Evolutionary conservation across 2,329 filamentous ascomycete species (phyloP), one percentile per base, ranked within the genome.

Genomic region (Trichoderma harzianum): DNA sequence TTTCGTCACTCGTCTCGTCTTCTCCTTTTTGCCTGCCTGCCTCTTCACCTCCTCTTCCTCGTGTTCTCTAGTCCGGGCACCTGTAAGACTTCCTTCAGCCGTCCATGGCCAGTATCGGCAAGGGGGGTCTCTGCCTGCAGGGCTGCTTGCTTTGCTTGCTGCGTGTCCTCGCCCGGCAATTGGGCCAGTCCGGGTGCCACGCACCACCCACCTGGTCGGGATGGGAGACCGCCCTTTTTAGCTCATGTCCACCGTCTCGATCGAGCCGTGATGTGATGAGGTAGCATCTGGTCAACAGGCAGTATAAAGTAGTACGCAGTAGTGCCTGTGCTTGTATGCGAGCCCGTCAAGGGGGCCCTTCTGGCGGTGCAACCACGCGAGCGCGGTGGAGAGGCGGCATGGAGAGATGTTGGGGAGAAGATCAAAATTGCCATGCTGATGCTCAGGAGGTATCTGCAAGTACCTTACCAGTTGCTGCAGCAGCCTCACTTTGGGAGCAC

Each of bases 221-320:
- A 72, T 72, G 36, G 47, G 70, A 72, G 70, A 72, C 70, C 70
- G 70, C 70, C 64, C 57, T 72, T 72, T 68, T 72, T 68, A 68
- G 63, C 58, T 72, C 64, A 36, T 58, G 47, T 36, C 69, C 62
- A 65, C 32, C 62, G 70, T 68, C 63, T 68, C 63, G 70, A 68
- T 72, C 55, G 53, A 72, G 53, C 32, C 63, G 69, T 43, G 32
- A 68, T 43, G 53, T 58, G 65, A 39, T 21, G 64, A 69, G 34
- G 62, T 64, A 43, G 39, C 62, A 51, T 64, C 62, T 64, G 11
- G 47, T 53, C 47, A 53, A 53, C 21, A 12, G 43, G 36, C 16
- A 39, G 36, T 39, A 18, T 21, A n/a, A 18, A 51, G 43, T 47
- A 47, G 43, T 47, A n/a, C 43, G 43, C 43, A 51, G 43, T 51